A percentile compares a stretch with the other conserved stretches of the same genome.
Conservation (phyloP, 2,329 filamentous ascomycete genomes). For the Fusarium devonianum region DNA sequence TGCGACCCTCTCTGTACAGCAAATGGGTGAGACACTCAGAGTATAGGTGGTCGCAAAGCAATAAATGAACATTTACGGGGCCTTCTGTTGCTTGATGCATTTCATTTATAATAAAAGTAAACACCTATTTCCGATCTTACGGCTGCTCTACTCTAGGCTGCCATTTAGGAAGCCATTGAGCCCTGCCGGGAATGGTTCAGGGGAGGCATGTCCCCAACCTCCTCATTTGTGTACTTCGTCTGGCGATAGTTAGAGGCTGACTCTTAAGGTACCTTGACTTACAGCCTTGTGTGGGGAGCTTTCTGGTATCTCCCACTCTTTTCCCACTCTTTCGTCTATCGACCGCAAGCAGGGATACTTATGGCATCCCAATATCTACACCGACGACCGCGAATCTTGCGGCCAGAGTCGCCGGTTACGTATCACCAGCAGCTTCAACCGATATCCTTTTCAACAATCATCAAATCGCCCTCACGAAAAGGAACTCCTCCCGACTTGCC, state of each 20-base stretch:
- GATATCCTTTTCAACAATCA: constrained; percentile 3
- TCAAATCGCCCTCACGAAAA: neutral
- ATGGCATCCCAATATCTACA: neutral
- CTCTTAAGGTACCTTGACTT: constrained; percentile 2
- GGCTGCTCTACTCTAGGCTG: too few relatives aligned
- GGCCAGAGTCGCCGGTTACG: constrained; percentile 15
- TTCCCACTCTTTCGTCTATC: constrained; percentile 11
- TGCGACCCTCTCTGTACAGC: neutral
- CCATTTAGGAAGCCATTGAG: too few relatives aligned
- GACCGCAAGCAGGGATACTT: constrained; percentile 16
- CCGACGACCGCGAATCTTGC: constrained; percentile 2
- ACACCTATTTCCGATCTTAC: too few relatives aligned
- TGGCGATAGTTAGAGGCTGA: neutral
- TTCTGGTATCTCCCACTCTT: too few relatives aligned
- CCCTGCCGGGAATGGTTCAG: constrained; percentile 12
- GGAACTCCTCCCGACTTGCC: too few relatives aligned
- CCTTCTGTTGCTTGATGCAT: too few relatives aligned
- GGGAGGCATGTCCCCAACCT: constrained; percentile 23
- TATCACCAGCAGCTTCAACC: constrained; percentile 6
- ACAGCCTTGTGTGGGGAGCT: too few relatives aligned
- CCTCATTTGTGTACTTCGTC: constrained; percentile 4
- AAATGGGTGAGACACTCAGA: neutral
- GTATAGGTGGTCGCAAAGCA: too few relatives aligned
- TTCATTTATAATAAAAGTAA: too few relatives aligned
- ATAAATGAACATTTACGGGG: too few relatives aligned